A percentile compares a stretch with the other conserved stretches of the same genome.
Conservation (phyloP, 768 basidiomycete genomes). For the Hygrocybe coccinea region DNA sequence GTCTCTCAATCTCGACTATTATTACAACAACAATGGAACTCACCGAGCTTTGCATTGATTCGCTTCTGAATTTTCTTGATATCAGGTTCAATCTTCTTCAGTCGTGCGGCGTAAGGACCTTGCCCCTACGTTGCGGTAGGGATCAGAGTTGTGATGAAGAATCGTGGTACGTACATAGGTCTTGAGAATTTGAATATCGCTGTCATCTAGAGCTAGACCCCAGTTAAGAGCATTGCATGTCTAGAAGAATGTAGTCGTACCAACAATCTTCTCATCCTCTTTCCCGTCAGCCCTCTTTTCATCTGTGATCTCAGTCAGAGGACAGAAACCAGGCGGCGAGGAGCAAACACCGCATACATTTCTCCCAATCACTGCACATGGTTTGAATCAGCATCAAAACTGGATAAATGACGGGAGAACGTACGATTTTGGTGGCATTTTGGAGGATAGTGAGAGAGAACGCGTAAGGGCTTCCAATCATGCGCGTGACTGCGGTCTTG, state of each 20-base stretch:
- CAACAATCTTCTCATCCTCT: slow-evolving; percentile 89
- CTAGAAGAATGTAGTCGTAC: slow-evolving; percentile 39
- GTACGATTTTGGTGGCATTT: slow-evolving; percentile 94
- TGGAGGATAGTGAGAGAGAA: slow-evolving; percentile 24
- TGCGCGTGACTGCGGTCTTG: slow-evolving; percentile 31
- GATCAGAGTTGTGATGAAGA: neutral
- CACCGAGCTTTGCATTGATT: slow-evolving; percentile 95
- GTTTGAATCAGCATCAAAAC: slow-evolving; percentile 11
- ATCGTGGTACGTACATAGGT: slow-evolving; percentile 68
- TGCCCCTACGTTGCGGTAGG: slow-evolving; percentile 62
- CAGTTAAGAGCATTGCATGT: slow-evolving; percentile 1
- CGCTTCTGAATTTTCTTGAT: slow-evolving; percentile 96
- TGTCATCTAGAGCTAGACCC: slow-evolving; percentile 82
- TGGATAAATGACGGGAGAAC: slow-evolving; percentile 29
- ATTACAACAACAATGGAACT: slow-evolving; percentile 13
- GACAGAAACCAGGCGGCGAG: neutral
- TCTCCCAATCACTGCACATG: slow-evolving; percentile 87
- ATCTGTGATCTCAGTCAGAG: slow-evolving; percentile 39
- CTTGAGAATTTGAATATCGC: slow-evolving; percentile 98
- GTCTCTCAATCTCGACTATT: neutral
- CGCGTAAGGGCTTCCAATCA: slow-evolving; percentile 14
- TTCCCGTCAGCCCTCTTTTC: slow-evolving; percentile 85
- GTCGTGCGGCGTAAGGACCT: slow-evolving; percentile 88
- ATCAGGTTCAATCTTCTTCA: slow-evolving; percentile 87
- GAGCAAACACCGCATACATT: slow-evolving; percentile 64